These are phyloP conservation scores for Elsinoe perseae DNA, from an alignment of 2,329 filamentous ascomycete species.

Conservation along the genomic window DNA sequence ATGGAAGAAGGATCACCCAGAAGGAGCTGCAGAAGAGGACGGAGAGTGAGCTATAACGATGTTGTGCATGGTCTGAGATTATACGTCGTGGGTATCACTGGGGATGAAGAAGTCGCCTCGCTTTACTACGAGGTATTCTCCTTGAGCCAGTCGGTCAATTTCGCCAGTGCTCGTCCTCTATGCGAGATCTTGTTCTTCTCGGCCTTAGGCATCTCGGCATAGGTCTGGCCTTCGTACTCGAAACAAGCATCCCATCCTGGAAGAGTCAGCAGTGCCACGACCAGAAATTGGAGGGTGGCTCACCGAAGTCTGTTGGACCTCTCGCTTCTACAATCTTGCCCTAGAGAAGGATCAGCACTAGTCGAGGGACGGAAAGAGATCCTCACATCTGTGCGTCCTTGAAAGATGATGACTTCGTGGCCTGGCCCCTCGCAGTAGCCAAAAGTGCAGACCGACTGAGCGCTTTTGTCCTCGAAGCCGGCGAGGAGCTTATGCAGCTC, in stretches of 20 bases:
- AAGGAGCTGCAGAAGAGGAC: constrained; percentile 22
- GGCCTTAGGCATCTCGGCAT: constrained; percentile 87
- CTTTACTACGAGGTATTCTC: constrained; percentile 16
- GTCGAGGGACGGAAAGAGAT: neutral
- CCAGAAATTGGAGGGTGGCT: constrained; percentile 28
- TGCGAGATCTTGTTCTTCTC: constrained; percentile 92
- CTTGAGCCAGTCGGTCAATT: constrained; percentile 68
- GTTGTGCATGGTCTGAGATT: neutral
- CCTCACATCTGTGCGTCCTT: constrained; percentile 73
- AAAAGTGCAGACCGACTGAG: constrained; percentile 92
- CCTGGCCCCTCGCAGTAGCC: constrained; percentile 82
- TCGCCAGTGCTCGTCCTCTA: constrained; percentile 75
- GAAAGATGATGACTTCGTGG: constrained; percentile 76
- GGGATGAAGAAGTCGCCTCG: neutral
- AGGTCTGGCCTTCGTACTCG: constrained; percentile 84
- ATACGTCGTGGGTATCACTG: constrained; percentile 8
- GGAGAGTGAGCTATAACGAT: constrained; percentile 19
- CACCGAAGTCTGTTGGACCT: constrained; percentile 76
- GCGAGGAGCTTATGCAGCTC: constrained; percentile 85
- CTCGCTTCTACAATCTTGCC: constrained; percentile 78
- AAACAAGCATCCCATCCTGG: constrained; percentile 97
- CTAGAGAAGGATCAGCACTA: constrained; percentile 30
- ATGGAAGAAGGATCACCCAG: constrained; percentile 65
- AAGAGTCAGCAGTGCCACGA: neutral
- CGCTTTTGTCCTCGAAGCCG: constrained; percentile 82